Base-by-base conservation (phyloP, 2,329 filamentous ascomycete species). In the Colletotrichum cereale region DNA sequence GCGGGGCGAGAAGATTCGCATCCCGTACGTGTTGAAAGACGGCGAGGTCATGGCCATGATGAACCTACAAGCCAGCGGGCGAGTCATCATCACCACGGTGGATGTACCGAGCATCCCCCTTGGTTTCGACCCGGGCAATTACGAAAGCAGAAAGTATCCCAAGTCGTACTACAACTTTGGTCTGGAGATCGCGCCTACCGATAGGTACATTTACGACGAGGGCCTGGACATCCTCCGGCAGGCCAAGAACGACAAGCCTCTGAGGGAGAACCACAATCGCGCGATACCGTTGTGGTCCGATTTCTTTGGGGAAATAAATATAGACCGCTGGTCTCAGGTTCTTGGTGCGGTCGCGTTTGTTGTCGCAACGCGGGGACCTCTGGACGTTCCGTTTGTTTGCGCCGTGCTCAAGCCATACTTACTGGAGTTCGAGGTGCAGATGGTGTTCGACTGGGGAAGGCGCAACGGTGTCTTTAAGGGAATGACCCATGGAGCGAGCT, bases 281-380 rank as follows among this genome's bases (percentile, higher is more conserved):
- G 86, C 88, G 52, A 82, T 93, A 5, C 93, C 93, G 0, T 86
- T 93, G 63, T 95, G 93, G 93, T 87, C 89, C 63, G 91, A 92
- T 78, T 90, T 95, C 71, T 89, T 92, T 72, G 90, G 88, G 10
- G 82, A 86, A 7, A 76, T 88, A 0, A 86, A 93, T 71, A 79
- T 79, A n/a, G 80, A 83, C 0, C 86, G 90, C 66, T 95, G 93
- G 91, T 86, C 87, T 65, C 87, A 89, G 73, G 85, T 92, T 14
- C 78, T 94, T 5, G 86, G 88, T 5, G 87, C 90, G 6, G 85
- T 93, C 2, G 82, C 90, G 42, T 90, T 93, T 72, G 83, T 88
- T 38, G 80, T 93, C 42, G 89, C 91, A 1, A 90, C 88, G 24
- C 85, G 91, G 67, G 88, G 91, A 0, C 87, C 90, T 0, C 83